These are phyloP conservation scores for Sphagnum tenellum DNA, from an alignment of 225 moss, liverwort and hornwort genomes.

Conservation along the genomic window DNA sequence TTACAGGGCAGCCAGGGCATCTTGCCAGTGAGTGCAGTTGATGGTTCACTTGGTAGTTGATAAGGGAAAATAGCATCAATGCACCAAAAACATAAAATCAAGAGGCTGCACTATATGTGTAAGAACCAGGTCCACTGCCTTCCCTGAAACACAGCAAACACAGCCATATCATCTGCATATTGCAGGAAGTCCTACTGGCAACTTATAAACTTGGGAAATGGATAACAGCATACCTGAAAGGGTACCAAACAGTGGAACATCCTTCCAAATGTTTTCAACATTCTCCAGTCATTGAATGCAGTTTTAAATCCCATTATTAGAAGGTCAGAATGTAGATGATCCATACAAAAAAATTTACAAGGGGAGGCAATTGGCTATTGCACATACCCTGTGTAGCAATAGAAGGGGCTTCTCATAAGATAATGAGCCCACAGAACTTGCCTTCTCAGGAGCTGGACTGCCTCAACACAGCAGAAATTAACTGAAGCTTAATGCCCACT, in stretches of 20 bases:
- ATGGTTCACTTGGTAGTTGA: no score
- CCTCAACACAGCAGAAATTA: neutral
- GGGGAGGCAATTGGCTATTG: neutral
- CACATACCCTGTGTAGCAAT: slow-evolving; percentile 64
- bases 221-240: slow-evolving; percentile 28
- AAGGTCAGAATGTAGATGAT: no score
- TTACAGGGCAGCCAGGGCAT: no score
- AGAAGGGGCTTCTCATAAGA: slow-evolving; percentile 85
- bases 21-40: no score
- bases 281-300: slow-evolving; percentile 37
- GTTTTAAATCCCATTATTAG: neutral
- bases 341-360: no score
- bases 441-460: slow-evolving; percentile 66
- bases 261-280: slow-evolving; percentile 34
- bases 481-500: no score
- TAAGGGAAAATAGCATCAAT: no score
- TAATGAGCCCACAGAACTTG: slow-evolving; percentile 79
- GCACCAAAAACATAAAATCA: slow-evolving; percentile 16
- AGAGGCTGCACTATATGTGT: slow-evolving; percentile 83
- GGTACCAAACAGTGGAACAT: slow-evolving; percentile 52
- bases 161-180: neutral
- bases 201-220: no score
- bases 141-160: slow-evolving; percentile 31
- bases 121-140: slow-evolving; percentile 81
- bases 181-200: neutral